Conservation (phyloP, 306 rosid species). For the apple (Malus domestica) region DNA sequence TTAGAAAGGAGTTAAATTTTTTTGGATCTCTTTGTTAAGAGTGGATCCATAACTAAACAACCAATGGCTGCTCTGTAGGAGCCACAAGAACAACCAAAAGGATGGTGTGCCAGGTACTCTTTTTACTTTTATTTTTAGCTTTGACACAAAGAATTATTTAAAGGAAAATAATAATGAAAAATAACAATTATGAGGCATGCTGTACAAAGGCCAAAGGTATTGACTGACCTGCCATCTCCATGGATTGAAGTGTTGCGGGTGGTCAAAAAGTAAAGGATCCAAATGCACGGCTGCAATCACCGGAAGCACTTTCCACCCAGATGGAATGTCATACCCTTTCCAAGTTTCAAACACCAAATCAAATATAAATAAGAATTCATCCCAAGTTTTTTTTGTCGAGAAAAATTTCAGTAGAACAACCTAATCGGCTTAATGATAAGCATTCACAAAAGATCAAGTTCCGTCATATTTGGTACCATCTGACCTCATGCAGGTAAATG, state of each 20-base stretch:
- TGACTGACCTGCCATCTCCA: conserved; percentile 98
- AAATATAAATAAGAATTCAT: background rate
- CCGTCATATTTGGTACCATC: background rate
- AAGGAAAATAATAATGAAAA: background rate
- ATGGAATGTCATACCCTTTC: conserved; percentile 95
- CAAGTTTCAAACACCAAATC: conserved; percentile 14
- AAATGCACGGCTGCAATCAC: conserved; percentile 92
- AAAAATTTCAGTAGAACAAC: too few relatives aligned
- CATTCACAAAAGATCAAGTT: background rate
- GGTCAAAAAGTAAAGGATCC: conserved; percentile 87
- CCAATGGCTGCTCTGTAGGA: conserved; percentile 30
- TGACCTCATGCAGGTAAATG: too few relatives aligned
- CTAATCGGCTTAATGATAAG: too few relatives aligned
- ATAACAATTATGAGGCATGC: conserved; percentile 35
- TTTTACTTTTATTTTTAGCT: background rate
- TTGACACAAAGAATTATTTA: background rate
- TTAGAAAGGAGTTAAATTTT: background rate
- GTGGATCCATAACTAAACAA: conserved; percentile 20
- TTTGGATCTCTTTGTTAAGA: background rate
- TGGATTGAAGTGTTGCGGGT: conserved; percentile 92
- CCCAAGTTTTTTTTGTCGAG: background rate
- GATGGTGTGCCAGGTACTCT: conserved; percentile 28
- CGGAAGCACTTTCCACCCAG: conserved; percentile 99
- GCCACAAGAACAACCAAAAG: conserved; percentile 33
- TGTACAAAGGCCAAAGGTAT: conserved; percentile 5